Evolutionary conservation across 768 basidiomycete genomes (phyloP), one percentile per base, ranked within the genome.

Genomic region (Mycena metata): DNA sequence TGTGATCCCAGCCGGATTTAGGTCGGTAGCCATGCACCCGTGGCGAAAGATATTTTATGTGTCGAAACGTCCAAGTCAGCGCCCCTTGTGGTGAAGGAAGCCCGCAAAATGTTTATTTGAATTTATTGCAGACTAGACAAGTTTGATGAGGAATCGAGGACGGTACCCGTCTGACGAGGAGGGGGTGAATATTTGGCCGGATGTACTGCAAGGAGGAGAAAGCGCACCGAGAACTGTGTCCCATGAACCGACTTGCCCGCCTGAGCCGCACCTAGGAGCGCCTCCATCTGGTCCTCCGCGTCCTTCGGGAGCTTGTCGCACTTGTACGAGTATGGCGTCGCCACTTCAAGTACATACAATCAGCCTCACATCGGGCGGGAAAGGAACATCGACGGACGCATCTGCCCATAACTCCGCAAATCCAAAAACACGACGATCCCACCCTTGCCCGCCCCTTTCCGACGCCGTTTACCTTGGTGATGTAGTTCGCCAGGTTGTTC

Each of bases 351-450:
- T 7, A 24, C 2, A 52, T 39, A 24, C 42, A 42, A 1, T 63
- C 21, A 46, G 61, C 15, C 43, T 30, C 45, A 46, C 23, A 57
- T n/a, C 43, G 24, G 43, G 24, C 52, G 39, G 16, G 42, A 17
- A 12, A 30, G 42, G 33, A 54, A n/a, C 23, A 57, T 43, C 41
- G 19, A 84, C 91, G 64, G 72, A 94, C 92, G 76, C 85, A 94
- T 91, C 76, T 95, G 93, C 0, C 94, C 94, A 73, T 94, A 96
- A 72, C 90, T 92, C 69, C 95, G 83, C 57, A 95, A 76, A 78
- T 95, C 93, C 36, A 95, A 65, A 77, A 93, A 95, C 2, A 83
- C 90, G 21, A 85, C 82, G 17, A 93, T 46, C 16, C 66, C 66
- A 24, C 63, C 66, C 36, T 68, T 67, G 10, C 52, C 51, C 46